Conservation (phyloP, 768 basidiomycete species). For the Suillus hirtellus region DNA sequence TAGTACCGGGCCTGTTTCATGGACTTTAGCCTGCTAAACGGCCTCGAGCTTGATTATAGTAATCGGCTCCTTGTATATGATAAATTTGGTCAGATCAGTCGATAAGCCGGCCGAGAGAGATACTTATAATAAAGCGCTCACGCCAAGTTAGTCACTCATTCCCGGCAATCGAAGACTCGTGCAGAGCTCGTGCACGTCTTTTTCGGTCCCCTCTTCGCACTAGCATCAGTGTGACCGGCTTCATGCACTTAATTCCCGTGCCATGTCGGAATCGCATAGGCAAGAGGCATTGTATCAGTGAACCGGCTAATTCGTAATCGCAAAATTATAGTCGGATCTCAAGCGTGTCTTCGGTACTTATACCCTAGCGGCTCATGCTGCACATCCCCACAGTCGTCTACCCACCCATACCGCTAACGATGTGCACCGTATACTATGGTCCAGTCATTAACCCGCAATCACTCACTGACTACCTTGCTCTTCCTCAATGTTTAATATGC, state of each 20-base stretch:
- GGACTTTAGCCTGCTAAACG: no score
- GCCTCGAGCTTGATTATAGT: no score
- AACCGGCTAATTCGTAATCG: constrained; percentile 5
- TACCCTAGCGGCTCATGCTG: neutral
- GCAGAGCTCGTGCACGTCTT: neutral
- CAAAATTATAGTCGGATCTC: constrained; percentile 1
- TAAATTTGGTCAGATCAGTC: no score
- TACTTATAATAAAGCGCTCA: neutral
- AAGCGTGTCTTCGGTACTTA: neutral
- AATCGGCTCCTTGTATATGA: no score
- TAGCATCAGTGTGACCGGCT: neutral
- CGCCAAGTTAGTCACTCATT: neutral
- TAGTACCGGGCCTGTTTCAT: neutral
- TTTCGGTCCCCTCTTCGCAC: neutral
- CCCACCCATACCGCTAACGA: constrained; percentile 8
- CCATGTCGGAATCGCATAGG: neutral
- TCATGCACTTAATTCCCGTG: neutral
- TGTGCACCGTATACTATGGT: constrained; percentile 51
- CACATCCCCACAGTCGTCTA: neutral
- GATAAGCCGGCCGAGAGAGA: no score
- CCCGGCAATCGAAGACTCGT: neutral
- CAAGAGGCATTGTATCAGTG: no score
- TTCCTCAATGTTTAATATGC: constrained; percentile 55
- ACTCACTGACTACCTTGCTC: constrained; percentile 42
- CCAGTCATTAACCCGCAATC: constrained; percentile 55